These are phyloP conservation scores for Macadamia integrifolia DNA, from an alignment of 164 flowering plant species.

Conservation along the genomic window DNA sequence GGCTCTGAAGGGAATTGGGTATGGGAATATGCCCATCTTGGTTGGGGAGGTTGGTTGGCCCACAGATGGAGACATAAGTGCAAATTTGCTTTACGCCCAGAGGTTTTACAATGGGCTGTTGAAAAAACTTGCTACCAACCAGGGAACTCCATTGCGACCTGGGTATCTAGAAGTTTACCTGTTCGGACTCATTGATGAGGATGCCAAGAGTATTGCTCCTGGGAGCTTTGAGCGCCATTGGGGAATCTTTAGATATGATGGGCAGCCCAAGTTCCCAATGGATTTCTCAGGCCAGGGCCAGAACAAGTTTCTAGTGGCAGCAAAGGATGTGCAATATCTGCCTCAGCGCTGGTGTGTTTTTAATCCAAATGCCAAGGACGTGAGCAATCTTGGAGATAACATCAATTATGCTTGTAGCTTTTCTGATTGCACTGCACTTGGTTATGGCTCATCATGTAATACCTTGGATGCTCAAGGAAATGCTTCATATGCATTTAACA, in stretches of 20 bases:
- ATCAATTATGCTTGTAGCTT: constrained; percentile 37
- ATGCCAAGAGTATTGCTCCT: constrained; percentile 41
- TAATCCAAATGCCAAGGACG: constrained; percentile 26
- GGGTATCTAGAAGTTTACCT: constrained; percentile 34
- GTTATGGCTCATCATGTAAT: constrained; percentile 39
- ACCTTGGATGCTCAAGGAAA: constrained; percentile 32
- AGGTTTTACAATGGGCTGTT: constrained; percentile 37
- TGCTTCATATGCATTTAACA: constrained; percentile 47
- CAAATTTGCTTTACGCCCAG: constrained; percentile 25
- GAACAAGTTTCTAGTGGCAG: constrained; percentile 24
- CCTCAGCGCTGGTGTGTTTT: constrained; percentile 34
- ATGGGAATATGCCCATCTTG: constrained; percentile 31
- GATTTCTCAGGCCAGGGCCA: constrained; percentile 30
- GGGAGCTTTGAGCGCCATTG: constrained; percentile 49
- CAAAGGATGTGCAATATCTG: constrained; percentile 30
- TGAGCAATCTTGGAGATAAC: constrained; percentile 25
- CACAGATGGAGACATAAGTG: constrained; percentile 42
- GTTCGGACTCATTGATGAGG: constrained; percentile 46
- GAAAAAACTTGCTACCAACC: constrained; percentile 21
- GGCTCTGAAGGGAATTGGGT: constrained; percentile 28
- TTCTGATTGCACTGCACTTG: constrained; percentile 45
- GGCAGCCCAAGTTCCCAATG: constrained; percentile 36
- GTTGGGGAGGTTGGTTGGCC: constrained; percentile 61
- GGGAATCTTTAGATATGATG: constrained; percentile 46
- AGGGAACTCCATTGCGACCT: constrained; percentile 42